Conservation (phyloP, 306 rosid species). For the Begonia peltatifolia region DNA sequence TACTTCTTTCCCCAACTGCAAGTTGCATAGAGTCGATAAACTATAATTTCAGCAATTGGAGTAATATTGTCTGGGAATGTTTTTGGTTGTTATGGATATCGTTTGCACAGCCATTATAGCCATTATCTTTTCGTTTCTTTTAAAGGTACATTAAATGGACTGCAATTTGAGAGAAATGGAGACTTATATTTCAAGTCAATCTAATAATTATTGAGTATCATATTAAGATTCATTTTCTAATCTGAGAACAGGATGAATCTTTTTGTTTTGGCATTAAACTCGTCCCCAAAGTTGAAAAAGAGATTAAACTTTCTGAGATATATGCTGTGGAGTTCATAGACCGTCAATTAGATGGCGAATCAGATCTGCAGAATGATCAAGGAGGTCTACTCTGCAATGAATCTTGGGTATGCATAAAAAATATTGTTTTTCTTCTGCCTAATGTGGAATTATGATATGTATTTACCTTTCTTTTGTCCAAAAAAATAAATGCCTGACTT, state of each 20-base stretch:
- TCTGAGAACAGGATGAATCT: conserved; percentile 40
- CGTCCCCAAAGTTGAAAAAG: conserved; percentile 28
- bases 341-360: conserved; percentile 28
- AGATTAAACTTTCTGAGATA: conserved; percentile 48
- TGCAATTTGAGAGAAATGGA: too few relatives aligned
- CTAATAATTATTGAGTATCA: too few relatives aligned
- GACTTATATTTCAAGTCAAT: too few relatives aligned
- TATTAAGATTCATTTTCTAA: too few relatives aligned
- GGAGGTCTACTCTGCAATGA: conserved; percentile 25
- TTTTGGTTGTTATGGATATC: too few relatives aligned
- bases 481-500: conserved; percentile 2
- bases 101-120: too few relatives aligned
- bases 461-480: neutral
- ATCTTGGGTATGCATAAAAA: conserved; percentile 35
- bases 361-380: conserved; percentile 27
- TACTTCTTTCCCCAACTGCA: too few relatives aligned
- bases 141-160: too few relatives aligned
- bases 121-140: too few relatives aligned
- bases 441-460: neutral
- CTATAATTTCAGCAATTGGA: too few relatives aligned
- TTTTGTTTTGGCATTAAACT: conserved; percentile 47
- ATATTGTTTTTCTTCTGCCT: conserved; percentile 7
- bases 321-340: conserved; percentile 49
- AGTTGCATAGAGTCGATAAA: too few relatives aligned
- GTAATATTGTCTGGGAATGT: too few relatives aligned